These are phyloP conservation scores for Seiridium unicorne DNA, from an alignment of 2,329 filamentous ascomycete species.

Conservation along the genomic window DNA sequence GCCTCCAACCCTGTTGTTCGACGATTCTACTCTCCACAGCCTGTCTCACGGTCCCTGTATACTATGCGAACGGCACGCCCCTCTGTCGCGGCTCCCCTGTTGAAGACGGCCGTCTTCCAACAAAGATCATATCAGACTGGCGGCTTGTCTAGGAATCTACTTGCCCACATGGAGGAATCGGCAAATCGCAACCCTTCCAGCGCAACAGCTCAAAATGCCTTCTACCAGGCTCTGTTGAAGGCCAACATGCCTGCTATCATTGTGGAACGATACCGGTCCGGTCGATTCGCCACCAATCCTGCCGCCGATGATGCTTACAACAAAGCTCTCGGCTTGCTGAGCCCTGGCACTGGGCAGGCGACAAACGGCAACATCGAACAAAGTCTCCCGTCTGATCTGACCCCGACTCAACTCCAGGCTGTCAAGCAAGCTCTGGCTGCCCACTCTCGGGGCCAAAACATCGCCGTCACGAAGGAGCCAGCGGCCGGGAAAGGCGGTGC, in stretches of 20 bases:
- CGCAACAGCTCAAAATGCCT: conserved; percentile 84
- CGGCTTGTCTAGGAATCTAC: conserved; percentile 59
- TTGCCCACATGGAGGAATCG: conserved; percentile 84
- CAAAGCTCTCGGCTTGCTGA: conserved; percentile 60
- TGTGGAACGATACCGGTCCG: conserved; percentile 84
- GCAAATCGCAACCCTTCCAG: conserved; percentile 91
- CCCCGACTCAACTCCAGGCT: conserved; percentile 67
- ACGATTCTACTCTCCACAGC: conserved; percentile 18
- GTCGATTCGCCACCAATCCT: conserved; percentile 77
- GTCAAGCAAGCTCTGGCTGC: conserved; percentile 81
- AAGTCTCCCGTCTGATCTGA: conserved; percentile 43
- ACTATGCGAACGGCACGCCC: conserved; percentile 18
- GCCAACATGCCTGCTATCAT: conserved; percentile 94
- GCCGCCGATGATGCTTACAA: conserved; percentile 77
- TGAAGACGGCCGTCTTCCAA: conserved; percentile 18
- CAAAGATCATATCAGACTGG: conserved; percentile 41
- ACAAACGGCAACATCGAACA: conserved; percentile 27
- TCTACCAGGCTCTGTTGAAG: conserved; percentile 87
- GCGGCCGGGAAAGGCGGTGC: conserved; percentile 74
- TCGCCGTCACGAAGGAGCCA: conserved; percentile 50
- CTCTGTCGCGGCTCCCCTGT: conserved; percentile 12
- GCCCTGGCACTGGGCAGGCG: conserved; percentile 23
- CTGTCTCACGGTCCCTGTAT: conserved; percentile 21
- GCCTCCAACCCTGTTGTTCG: conserved; percentile 26
- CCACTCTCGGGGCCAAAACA: conserved; percentile 64